Conservation (phyloP, 208 protist species). For the Trypanosomatidae sp. region DNA sequence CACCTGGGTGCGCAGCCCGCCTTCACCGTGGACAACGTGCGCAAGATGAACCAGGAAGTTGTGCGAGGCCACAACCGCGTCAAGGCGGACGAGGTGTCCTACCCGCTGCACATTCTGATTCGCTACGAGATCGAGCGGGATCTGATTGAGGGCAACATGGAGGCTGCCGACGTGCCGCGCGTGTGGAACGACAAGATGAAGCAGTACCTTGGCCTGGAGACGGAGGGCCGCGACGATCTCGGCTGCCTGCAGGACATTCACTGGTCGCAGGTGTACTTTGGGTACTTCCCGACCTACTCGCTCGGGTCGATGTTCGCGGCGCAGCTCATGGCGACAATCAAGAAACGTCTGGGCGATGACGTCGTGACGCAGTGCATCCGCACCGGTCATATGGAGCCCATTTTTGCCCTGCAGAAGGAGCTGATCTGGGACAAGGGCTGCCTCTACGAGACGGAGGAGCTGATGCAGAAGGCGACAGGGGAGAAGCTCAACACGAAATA, state of each 20-base stretch:
- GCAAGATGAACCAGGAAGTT: conserved; percentile 5
- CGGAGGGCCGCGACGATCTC: conserved; percentile 40
- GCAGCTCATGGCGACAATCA: conserved; percentile 67
- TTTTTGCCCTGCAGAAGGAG: too few relatives aligned
- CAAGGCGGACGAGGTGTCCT: conserved; percentile 83
- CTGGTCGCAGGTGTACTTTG: conserved; percentile 31
- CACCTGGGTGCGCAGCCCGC: conserved; percentile 50
- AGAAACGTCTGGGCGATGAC: conserved; percentile 34
- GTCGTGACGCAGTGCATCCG: too few relatives aligned
- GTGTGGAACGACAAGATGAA: conserved; percentile 88
- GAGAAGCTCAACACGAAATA: too few relatives aligned
- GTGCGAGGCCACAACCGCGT: conserved; percentile 63
- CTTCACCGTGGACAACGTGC: conserved; percentile 17
- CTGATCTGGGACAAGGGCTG: conserved; percentile 13
- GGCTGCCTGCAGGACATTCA: conserved; percentile 90
- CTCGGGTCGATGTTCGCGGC: conserved; percentile 76
- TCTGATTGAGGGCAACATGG: conserved; percentile 67
- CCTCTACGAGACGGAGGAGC: neutral
- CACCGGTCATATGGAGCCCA: too few relatives aligned
- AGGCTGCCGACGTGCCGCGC: conserved; percentile 60
- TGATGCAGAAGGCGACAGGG: too few relatives aligned
- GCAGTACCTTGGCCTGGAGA: conserved; percentile 72
- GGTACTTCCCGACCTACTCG: conserved; percentile 68
- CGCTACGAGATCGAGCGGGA: conserved; percentile 84
- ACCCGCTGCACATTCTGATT: conserved; percentile 85